Evolutionary conservation across 441 rosid genomes (phyloP).

Genomic region (Syzygium syzygioides): DNA sequence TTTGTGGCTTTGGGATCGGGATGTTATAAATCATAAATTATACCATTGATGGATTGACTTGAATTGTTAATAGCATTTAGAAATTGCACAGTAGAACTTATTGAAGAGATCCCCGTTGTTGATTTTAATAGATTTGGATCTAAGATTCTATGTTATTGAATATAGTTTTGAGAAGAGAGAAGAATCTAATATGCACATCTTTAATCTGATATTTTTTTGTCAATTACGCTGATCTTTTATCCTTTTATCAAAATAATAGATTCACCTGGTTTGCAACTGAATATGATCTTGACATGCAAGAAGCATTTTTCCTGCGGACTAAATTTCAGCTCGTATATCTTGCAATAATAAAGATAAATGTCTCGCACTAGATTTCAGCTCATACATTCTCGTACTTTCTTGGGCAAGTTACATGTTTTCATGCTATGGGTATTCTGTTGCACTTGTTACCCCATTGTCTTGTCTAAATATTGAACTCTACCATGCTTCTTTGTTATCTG

Average conservation of each 20-base stretch:
- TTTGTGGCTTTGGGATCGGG: too few species aligned
- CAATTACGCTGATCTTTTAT: neutral
- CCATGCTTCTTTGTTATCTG: neutral
- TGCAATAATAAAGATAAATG: neutral
- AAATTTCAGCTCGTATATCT: neutral
- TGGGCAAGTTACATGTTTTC: neutral
- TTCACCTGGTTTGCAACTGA: neutral
- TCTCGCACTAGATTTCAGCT: neutral
- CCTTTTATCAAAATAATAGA: neutral
- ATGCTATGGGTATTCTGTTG: neutral
- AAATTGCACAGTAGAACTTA: neutral
- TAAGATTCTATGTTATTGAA: neutral
- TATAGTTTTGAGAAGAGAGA: neutral
- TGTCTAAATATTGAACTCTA: neutral
- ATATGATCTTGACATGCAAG: neutral
- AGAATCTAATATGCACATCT: neutral
- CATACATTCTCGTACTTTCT: neutral
- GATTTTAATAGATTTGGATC: neutral
- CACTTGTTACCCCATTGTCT: neutral
- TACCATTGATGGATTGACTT: neutral
- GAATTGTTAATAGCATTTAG: neutral
- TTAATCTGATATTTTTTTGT: neutral
- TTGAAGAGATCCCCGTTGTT: neutral
- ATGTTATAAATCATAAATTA: too few species aligned
- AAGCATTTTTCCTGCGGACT: neutral